Base-by-base conservation (phyloP, 805 yeast genomes). In the Wickerhamiella azyma region DNA sequence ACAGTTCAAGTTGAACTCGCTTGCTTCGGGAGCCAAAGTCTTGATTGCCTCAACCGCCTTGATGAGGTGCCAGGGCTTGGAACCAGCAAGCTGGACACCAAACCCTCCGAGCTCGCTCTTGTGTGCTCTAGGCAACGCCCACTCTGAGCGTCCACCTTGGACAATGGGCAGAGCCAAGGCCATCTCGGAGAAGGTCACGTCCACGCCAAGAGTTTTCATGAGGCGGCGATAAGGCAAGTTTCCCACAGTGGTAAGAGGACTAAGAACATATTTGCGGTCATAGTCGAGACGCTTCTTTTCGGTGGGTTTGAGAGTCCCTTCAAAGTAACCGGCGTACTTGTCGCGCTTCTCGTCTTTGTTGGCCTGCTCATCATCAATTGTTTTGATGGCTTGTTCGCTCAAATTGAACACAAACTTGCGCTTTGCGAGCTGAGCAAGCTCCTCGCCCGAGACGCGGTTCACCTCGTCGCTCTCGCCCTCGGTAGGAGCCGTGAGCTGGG, bases 191-290 rank as follows among this genome's bases (percentile, higher is more conserved):
- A 84, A 92, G 0, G 98, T 92, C 14, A 86, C 73, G 56, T 92
- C 96, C 10, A 94, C 94, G 14, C 96, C 96, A 29, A 85, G 63
- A 1, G 80, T 72, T 57, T 79, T 81, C 96, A 92, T 88, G 50
- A 92, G 70, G 55, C 97, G 74, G 63, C 99, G 80, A 66, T 76
- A 92, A 13, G 99, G 98, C 56, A 92, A 70, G 63, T 92, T 92
- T 18, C 99, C 99, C 5, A 92, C 98, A 0, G 99, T 92, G 29
- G 99, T 94, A 51, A 92, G 71, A 1, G 99, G 99, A 2, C 96
- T 85, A 7, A 92, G 79, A 49, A 92, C 85, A 63, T 86, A 86
- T 53, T 89, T 89, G 39, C 76, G 68, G 30, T 68, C 66, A 44
- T 83, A 71, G 58, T 86, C 68, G 41, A 92, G 59, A 47, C 65